Base-by-base conservation (phyloP, 495 filamentous ascomycete species). In the Friedmanniomyces endolithicus region DNA sequence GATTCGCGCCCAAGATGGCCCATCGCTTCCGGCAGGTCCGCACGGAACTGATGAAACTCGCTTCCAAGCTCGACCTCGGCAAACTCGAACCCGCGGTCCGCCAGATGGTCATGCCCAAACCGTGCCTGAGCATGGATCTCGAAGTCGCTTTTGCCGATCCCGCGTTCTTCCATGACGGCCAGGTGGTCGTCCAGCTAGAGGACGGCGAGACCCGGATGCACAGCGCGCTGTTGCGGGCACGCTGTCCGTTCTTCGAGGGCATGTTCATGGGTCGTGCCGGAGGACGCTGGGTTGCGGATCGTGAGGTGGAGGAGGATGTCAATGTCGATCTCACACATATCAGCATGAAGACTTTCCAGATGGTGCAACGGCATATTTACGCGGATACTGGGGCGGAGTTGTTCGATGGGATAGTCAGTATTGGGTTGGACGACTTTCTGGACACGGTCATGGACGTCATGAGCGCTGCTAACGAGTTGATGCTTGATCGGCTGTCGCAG, bases 371-470 rank as follows among this genome's bases (percentile, higher is more conserved):
- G 20, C 82, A 89, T 65, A 65, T 97, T 0, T 98, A 98, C 65
- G 80, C 85, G 1, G 92, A 97, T 65, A 76, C 75, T 47, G 90
- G 87, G 2, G 77, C 80, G 25, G 81, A 86, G 48, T 72, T 96
- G 12, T 96, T 97, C 62, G 83, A 94, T 53, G 77, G 85, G 46
- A 75, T 89, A 20, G 75, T 84, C 19, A 75, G 77, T 49, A 76
- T 78, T 27, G 78, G 83, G 53, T 70, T 94, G 17, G 88, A 95
- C 50, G 82, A 86, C 47, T 89, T 95, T 56, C 76, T 90, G 11
- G 88, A 96, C 60, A 71, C 92, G 31, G 72, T 96, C n/a, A 76
- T 97, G 70, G 90, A 95, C 55, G 87, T 97, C 29, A 83, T 95
- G 77, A 83, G 80, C 52, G 83, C 88, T 35, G 86, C 88, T 9